Percentiles rank a stretch among this genome's conserved stretches.
Evolutionary conservation across 2,329 filamentous ascomycete genomes (phyloP).

Genomic region (Penicillium sp.): DNA sequence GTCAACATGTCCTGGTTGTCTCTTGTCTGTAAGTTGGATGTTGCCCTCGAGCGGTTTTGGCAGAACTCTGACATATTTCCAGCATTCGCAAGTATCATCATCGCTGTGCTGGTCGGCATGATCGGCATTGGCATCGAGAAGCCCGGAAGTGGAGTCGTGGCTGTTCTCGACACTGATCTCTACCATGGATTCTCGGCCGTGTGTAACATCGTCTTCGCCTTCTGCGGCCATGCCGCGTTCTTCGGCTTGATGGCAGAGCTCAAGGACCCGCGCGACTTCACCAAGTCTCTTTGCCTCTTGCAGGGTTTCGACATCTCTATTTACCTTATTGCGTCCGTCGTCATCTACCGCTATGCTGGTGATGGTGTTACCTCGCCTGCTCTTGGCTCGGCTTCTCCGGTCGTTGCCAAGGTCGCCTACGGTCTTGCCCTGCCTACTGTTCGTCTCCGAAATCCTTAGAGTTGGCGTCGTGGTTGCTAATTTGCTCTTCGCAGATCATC

Average conservation of each 20-base stretch:
- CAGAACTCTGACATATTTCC: background rate
- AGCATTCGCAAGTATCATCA: conserved; percentile 63
- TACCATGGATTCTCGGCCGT: conserved; percentile 60
- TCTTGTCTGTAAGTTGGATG: conserved; percentile 46
- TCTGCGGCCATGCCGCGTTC: conserved; percentile 67
- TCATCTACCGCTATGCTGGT: conserved; percentile 68
- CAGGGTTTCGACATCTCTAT: conserved; percentile 59
- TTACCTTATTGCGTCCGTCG: conserved; percentile 64
- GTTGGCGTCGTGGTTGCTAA: background rate
- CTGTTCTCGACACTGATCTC: conserved; percentile 47
- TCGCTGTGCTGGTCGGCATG: conserved; percentile 66
- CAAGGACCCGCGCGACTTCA: conserved; percentile 59
- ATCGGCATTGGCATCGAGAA: conserved; percentile 59
- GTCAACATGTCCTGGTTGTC: conserved; percentile 63
- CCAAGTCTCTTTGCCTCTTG: conserved; percentile 61
- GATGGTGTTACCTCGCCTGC: conserved; percentile 63
- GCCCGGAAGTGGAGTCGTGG: conserved; percentile 38
- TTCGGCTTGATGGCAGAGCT: conserved; percentile 66
- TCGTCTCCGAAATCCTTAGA: conserved; percentile 5
- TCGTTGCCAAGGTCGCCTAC: conserved; percentile 64
- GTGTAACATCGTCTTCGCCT: conserved; percentile 70
- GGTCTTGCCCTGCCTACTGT: conserved; percentile 65
- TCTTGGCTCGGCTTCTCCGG: conserved; percentile 58
- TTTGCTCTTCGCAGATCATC: conserved; percentile 50
- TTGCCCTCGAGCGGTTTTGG: background rate